phyloP scores from a whole-genome alignment of 257 asterid genomes.

The Rehmannia glutinosa region DNA sequence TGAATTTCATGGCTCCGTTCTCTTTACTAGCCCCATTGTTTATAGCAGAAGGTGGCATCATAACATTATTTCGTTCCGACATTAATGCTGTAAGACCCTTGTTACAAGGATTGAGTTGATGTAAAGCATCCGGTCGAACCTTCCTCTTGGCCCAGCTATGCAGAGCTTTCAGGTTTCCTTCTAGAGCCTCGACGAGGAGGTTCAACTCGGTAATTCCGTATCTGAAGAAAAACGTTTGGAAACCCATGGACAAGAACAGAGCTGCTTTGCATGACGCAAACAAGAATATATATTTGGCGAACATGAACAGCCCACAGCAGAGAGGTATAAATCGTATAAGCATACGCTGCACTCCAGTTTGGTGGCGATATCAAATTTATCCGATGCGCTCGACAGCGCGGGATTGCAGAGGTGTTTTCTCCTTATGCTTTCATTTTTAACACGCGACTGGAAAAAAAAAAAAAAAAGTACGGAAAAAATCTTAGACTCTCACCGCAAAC shows the following conservation, averaged over 20 bases:
- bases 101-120: background rate
- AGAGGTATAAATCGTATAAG: conserved; percentile 61
- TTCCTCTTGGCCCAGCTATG: conserved; percentile 38
- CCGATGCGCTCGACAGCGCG: conserved; percentile 29
- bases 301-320: conserved; percentile 60
- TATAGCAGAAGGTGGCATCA: too few relatives aligned
- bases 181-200: conserved; percentile 62
- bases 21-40: too few relatives aligned
- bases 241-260: conserved; percentile 61
- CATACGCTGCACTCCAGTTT: conserved; percentile 67
- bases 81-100: too few relatives aligned
- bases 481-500: background rate
- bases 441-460: conserved; percentile 41
- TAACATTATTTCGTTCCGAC: too few relatives aligned
- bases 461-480: background rate
- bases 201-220: conserved; percentile 39
- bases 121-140: conserved; percentile 15
- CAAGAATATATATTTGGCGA: conserved; percentile 61
- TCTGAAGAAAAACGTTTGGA: conserved; percentile 41
- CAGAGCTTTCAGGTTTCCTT: conserved; percentile 46
- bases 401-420: conserved; percentile 47
- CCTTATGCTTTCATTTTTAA: conserved; percentile 40
- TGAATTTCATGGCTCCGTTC: too few relatives aligned
- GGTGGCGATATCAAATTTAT: conserved; percentile 24
- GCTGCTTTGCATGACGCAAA: conserved; percentile 50